A percentile compares a stretch with the other conserved stretches of the same genome.
These are phyloP conservation scores for Solanum hybrid DNA, from an alignment of 305 asterid species.

Conservation along the genomic window DNA sequence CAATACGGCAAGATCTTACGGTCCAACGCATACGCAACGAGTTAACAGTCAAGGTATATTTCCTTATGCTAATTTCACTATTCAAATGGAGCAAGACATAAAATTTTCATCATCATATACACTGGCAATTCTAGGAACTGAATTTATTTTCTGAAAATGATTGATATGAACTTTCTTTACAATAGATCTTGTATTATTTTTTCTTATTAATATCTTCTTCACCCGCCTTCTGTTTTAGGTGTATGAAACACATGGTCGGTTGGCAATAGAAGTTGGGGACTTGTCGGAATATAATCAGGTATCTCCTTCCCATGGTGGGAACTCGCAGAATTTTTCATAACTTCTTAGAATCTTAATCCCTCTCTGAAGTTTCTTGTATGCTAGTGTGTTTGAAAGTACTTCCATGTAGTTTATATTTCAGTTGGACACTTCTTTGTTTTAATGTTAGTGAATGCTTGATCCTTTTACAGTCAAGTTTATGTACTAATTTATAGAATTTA, in stretches of 20 bases:
- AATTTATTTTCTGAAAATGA: conserved; percentile 6
- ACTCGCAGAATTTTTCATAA: background rate
- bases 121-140: background rate
- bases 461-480: background rate
- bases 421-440: background rate
- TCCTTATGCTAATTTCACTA: conserved; percentile 8
- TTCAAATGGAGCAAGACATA: background rate
- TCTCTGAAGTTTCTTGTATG: background rate
- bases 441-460: background rate
- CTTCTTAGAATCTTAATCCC: background rate
- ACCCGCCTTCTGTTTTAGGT: conserved; percentile 43
- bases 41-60: conserved; percentile 78
- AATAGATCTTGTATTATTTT: background rate
- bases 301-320: conserved; percentile 10
- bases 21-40: conserved; percentile 90
- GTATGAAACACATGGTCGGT: conserved; percentile 96
- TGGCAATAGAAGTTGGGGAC: conserved; percentile 92
- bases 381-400: background rate
- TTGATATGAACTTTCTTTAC: background rate
- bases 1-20: conserved; percentile 96
- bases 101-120: background rate
- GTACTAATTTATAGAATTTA: background rate
- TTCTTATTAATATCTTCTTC: background rate
- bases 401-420: background rate
- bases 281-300: conserved; percentile 96